These are phyloP conservation scores for Stylonectria norvegica DNA, from an alignment of 2,329 filamentous ascomycete genomes.

Conservation along the genomic window DNA sequence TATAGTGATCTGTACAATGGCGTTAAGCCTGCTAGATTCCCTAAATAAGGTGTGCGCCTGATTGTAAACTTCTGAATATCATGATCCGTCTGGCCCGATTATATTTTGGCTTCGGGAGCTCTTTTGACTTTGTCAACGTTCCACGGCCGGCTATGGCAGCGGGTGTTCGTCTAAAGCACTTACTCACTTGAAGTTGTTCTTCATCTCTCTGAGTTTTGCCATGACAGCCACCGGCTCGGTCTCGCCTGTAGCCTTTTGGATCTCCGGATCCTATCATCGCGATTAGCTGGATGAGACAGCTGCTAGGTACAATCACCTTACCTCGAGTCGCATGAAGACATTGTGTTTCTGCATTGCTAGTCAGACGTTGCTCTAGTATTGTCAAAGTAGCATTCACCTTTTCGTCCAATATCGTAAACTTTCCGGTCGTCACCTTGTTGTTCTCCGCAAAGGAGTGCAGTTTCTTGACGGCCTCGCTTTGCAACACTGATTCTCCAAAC, in stretches of 20 bases:
- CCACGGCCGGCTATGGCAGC: neutral
- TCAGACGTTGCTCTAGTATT: neutral
- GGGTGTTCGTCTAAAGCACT: constrained; percentile 27
- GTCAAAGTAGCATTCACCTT: constrained; percentile 57
- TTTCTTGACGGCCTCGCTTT: constrained; percentile 72
- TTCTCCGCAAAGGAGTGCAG: constrained; percentile 72
- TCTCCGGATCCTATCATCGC: constrained; percentile 74
- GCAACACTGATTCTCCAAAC: constrained; percentile 74
- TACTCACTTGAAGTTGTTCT: constrained; percentile 70
- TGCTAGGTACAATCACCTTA: no score
- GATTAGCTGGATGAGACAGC: no score
- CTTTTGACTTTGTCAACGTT: constrained; percentile 4
- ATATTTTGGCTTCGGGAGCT: constrained; percentile 32
- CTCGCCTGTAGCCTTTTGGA: constrained; percentile 81
- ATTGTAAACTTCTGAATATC: no score
- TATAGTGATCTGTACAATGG: no score
- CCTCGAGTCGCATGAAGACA: constrained; percentile 87
- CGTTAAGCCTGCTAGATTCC: neutral
- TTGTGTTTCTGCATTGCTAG: constrained; percentile 68
- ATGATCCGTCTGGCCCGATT: no score
- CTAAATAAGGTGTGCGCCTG: no score
- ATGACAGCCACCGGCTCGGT: constrained; percentile 81
- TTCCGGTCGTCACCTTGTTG: constrained; percentile 87
- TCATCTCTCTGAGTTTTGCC: constrained; percentile 82
- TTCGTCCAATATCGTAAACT: constrained; percentile 95